A percentile compares a stretch with the other conserved stretches of the same genome.
Conservation (phyloP, 352 stramenopile genomes). For the Globisporangium apiculatum region DNA sequence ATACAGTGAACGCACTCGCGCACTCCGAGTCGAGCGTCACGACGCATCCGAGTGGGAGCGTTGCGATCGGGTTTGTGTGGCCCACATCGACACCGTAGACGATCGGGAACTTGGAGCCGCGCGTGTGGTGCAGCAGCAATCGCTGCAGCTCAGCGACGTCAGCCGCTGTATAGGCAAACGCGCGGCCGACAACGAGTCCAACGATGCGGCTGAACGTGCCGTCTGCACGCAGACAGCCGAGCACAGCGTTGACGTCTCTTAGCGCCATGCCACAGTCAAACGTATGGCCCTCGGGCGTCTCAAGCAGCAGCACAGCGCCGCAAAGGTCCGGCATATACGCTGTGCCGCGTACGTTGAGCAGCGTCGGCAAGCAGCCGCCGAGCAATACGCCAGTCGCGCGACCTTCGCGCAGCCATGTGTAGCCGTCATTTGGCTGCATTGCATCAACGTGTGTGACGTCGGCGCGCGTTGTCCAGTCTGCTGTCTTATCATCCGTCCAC, state of each 20-base stretch:
- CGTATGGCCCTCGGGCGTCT: slow-evolving; percentile 39
- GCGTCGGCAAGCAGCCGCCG: slow-evolving; percentile 44
- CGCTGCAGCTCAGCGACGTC: slow-evolving; percentile 38
- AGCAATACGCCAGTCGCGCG: slow-evolving; percentile 25
- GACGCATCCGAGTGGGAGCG: slow-evolving; percentile 38
- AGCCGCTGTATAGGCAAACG: slow-evolving; percentile 29
- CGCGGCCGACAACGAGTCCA: slow-evolving; percentile 44
- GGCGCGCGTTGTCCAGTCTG: slow-evolving; percentile 42
- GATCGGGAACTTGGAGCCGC: slow-evolving; percentile 38
- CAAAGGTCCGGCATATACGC: slow-evolving; percentile 35
- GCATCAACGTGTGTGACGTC: slow-evolving; percentile 32
- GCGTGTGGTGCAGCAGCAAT: slow-evolving; percentile 47
- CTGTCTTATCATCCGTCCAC: slow-evolving; percentile 59
- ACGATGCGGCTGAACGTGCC: slow-evolving; percentile 40
- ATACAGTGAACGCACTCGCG: slow-evolving; percentile 1
- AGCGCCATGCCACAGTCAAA: slow-evolving; percentile 54
- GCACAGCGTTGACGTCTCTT: slow-evolving; percentile 31
- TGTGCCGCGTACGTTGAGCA: slow-evolving; percentile 49
- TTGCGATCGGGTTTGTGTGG: slow-evolving; percentile 54
- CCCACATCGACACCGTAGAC: slow-evolving; percentile 49
- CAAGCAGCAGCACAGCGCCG: slow-evolving; percentile 37
- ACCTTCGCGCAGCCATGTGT: slow-evolving; percentile 36
- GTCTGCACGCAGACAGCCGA: slow-evolving; percentile 38
- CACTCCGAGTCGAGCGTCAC: slow-evolving; percentile 22
- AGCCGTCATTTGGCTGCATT: slow-evolving; percentile 38